Base-by-base conservation (phyloP, 768 basidiomycete genomes). In the Suillus weaverae region DNA sequence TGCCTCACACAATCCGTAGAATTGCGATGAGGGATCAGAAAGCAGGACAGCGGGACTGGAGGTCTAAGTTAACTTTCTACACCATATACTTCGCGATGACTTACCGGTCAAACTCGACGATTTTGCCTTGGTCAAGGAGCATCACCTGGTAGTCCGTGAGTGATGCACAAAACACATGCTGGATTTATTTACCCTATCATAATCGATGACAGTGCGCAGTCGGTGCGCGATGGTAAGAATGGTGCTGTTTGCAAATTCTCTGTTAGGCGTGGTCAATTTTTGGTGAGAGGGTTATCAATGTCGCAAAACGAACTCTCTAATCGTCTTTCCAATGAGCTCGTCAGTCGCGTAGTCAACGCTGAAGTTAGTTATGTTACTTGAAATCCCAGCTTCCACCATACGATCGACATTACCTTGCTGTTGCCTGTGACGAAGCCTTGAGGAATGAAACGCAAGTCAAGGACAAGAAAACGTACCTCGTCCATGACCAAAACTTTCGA, bases 301-400 rank as follows among this genome's bases (percentile, higher is more conserved):
- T 6, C 2, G 39, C 5, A 55, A 36, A 44, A 80, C 88, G 72
- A 71, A 93, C 92, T 88, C 86, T 79, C 90, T 78, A 51, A 93
- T 93, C 4, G 91, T 92, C 72, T 89, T 89, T 43, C 89, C 83
- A 69, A 93, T 95, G 4, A 95, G 81, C 71, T 94, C 92, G 72
- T 96, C 94, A 0, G 94, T 95, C 26, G 92, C 92, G 73, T 94
- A 92, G 73, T 93, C 91, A 55, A 92, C 92, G 66, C 84, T 86
- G 44, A 41, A 46, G 60, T 35, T 16, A 46, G 60, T 35, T 16
- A n/a, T 50, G 13, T 57, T 6, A 48, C 36, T 56, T 63, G 59
- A 57, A 65, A 35, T 62, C 4, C 8, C 60, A 33, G 26, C 32
- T 22, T 14, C 14, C 18, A 46, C 32, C 11, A 64, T 35, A 61